Percentiles rank a stretch among this genome's conserved stretches.
These are phyloP conservation scores for Wallacemonas sp. DNA, from an alignment of 208 protist species.

Conservation along the genomic window DNA sequence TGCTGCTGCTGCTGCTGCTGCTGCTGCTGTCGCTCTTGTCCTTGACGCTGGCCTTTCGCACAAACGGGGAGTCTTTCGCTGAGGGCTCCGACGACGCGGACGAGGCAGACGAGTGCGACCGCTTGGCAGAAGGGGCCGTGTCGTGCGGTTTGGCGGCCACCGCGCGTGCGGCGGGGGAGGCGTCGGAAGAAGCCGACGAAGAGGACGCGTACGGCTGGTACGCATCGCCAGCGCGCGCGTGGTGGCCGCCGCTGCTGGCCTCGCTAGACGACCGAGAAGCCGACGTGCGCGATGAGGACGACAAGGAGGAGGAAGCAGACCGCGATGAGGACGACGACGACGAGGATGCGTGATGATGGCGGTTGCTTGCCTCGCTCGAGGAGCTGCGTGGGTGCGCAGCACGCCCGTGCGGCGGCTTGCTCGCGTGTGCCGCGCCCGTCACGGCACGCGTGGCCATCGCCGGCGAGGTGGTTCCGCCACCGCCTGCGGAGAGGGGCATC, in stretches of 20 bases:
- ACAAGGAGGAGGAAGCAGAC: slow-evolving; percentile 9
- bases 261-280: slow-evolving; percentile 7
- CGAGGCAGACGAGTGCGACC: slow-evolving; percentile 9
- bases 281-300: slow-evolving; percentile 12
- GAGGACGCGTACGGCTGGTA: slow-evolving; percentile 12
- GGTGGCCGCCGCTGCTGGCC: slow-evolving; percentile 15
- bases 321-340: too few relatives aligned
- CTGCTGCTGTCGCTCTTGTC: not conserved
- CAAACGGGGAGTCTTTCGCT: not conserved
- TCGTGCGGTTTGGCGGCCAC: not conserved
- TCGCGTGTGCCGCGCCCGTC: too few relatives aligned
- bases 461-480: too few relatives aligned
- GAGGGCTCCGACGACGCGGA: not conserved
- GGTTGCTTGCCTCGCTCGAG: too few relatives aligned
- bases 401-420: too few relatives aligned
- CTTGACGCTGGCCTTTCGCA: not conserved
- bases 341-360: too few relatives aligned
- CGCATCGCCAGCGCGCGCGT: not conserved
- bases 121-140: not conserved
- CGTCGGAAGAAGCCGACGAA: not conserved
- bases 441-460: too few relatives aligned
- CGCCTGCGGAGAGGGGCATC: not conserved
- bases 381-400: too few relatives aligned
- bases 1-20: not conserved
- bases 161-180: not conserved